phyloP scores from a whole-genome alignment of 805 yeast species.

The Cyberlindnera samutprakarnensis region DNA sequence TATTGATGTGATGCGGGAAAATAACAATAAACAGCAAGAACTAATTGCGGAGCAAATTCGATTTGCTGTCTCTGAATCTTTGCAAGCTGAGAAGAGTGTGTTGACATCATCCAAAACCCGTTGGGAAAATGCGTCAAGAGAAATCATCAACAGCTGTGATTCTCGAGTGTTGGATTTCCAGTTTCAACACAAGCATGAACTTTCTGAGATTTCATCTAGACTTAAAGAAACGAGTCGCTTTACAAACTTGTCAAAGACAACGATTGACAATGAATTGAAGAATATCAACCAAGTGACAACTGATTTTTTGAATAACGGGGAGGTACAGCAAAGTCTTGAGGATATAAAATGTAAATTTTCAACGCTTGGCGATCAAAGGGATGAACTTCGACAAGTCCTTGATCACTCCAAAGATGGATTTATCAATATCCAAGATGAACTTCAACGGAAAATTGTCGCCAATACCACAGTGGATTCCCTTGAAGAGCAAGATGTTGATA shows the following conservation, averaged over 20 bases:
- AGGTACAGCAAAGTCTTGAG: conserved; percentile 3
- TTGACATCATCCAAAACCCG: conserved; percentile 8
- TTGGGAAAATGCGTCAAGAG: conserved; percentile 19
- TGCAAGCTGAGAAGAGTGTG: conserved; percentile 11
- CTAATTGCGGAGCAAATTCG: conserved; percentile 9
- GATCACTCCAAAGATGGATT: neutral
- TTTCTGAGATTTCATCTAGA: conserved; percentile 5
- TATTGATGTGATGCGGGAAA: conserved; percentile 14
- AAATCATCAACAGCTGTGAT: conserved; percentile 17
- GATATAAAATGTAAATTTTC: conserved; percentile 5
- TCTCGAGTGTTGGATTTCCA: conserved; percentile 6
- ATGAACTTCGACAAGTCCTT: neutral
- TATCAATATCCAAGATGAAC: conserved; percentile 1
- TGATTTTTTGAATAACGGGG: conserved; percentile 4
- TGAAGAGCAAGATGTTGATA: conserved; percentile 15
- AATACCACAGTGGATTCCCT: conserved; percentile 9
- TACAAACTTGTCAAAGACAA: conserved; percentile 7
- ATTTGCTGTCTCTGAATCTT: conserved; percentile 12
- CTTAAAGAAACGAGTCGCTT: conserved; percentile 13
- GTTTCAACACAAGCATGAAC: conserved; percentile 5
- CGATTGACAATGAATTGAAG: conserved; percentile 15
- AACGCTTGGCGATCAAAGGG: neutral
- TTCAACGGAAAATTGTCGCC: conserved; percentile 7
- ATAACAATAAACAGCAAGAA: conserved; percentile 14
- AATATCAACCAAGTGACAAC: conserved; percentile 7